Evolutionary conservation across 2,329 filamentous ascomycete genomes (phyloP).

Genomic region (Aureobasidium sp.): DNA sequence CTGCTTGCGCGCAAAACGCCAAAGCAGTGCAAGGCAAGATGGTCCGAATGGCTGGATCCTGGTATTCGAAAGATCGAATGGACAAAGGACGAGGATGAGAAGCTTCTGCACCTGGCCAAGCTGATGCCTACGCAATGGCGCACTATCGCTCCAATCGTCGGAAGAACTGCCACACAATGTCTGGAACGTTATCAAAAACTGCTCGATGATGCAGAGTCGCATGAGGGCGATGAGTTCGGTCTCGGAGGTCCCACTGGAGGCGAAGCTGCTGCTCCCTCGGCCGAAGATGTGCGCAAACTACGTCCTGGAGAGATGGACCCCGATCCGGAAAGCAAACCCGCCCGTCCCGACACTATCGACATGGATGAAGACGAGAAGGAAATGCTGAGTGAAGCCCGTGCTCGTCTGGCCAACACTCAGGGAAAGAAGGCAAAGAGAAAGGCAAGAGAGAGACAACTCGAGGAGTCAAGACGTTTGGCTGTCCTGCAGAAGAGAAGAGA

Average conservation of each 20-base stretch:
- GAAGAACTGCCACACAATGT: slow-evolving; percentile 96
- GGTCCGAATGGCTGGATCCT: slow-evolving; percentile 98
- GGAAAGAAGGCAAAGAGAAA: slow-evolving; percentile 99
- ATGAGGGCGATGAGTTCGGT: slow-evolving; percentile 83
- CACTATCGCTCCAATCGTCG: slow-evolving; percentile 97
- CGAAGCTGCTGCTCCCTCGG: slow-evolving; percentile 87
- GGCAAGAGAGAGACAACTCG: slow-evolving; percentile 93
- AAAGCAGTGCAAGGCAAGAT: slow-evolving; percentile 99
- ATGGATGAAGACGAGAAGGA: slow-evolving; percentile 99
- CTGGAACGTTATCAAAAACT: slow-evolving; percentile 97
- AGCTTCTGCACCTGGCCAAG: slow-evolving; percentile 95
- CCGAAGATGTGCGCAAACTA: slow-evolving; percentile 90
- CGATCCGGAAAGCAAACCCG: slow-evolving; percentile 97
- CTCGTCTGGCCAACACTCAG: slow-evolving; percentile 96
- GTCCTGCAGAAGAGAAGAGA: slow-evolving; percentile 95
- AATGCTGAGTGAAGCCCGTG: slow-evolving; percentile 98
- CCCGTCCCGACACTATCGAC: slow-evolving; percentile 96
- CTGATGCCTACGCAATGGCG: slow-evolving; percentile 99
- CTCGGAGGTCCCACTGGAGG: slow-evolving; percentile 90
- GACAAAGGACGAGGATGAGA: slow-evolving; percentile 99
- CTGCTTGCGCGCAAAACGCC: slow-evolving; percentile 97
- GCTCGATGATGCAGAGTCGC: slow-evolving; percentile 93
- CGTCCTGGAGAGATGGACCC: slow-evolving; percentile 92
- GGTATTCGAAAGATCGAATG: slow-evolving; percentile 99
- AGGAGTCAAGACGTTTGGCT: slow-evolving; percentile 91